phyloP scores from a whole-genome alignment of 2,329 filamentous ascomycete genomes.

The Berkeleyomyces rouxiae region DNA sequence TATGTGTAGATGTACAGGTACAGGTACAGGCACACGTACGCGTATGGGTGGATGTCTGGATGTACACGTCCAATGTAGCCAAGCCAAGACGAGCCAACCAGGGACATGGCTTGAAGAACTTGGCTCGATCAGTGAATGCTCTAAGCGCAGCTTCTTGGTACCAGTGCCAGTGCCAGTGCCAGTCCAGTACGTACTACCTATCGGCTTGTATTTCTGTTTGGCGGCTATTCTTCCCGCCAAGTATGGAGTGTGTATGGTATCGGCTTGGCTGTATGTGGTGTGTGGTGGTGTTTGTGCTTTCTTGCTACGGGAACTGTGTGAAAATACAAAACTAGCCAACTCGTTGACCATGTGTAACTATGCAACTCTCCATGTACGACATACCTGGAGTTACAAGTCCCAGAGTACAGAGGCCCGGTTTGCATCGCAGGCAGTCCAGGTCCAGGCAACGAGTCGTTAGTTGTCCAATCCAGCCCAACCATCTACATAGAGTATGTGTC shows the following conservation, averaged over 20 bases:
- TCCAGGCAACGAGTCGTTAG: too few relatives aligned
- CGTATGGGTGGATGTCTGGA: neutral
- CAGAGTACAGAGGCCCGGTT: too few relatives aligned
- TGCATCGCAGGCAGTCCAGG: too few relatives aligned
- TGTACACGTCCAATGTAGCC: neutral
- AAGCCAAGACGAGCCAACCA: neutral
- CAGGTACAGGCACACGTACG: too few relatives aligned
- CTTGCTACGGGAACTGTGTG: neutral
- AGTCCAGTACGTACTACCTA: neutral
- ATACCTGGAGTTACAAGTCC: too few relatives aligned
- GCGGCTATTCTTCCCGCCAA: neutral
- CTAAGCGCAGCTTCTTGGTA: neutral
- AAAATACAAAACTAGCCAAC: too few relatives aligned
- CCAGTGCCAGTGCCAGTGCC: neutral
- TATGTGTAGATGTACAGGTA: too few relatives aligned
- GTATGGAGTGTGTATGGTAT: too few relatives aligned
- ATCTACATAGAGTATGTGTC: too few relatives aligned
- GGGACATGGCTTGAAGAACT: neutral
- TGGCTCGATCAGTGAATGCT: neutral
- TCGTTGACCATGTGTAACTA: too few relatives aligned
- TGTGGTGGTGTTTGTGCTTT: neutral
- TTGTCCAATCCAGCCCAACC: too few relatives aligned
- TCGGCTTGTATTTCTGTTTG: neutral
- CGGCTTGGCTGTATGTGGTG: neutral
- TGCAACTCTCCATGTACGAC: too few relatives aligned